These are phyloP conservation scores for Trichocladium uniseriatum DNA, from an alignment of 495 filamentous ascomycete species.

Conservation along the genomic window DNA sequence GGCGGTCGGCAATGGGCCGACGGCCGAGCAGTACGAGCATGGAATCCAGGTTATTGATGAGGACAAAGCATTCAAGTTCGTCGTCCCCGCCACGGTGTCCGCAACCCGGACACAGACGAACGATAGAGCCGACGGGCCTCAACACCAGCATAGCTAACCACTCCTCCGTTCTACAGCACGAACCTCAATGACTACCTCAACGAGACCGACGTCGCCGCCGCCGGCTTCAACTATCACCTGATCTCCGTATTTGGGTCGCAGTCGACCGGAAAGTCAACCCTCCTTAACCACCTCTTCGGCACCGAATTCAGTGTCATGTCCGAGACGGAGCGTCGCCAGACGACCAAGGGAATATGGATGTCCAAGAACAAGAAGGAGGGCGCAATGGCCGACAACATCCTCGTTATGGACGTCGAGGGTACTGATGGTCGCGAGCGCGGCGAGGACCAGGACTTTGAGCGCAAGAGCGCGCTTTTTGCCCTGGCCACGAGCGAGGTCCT, in stretches of 20 bases:
- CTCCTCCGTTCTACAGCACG: constrained; percentile 40
- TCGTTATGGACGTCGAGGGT: constrained; percentile 99
- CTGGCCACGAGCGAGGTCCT: constrained; percentile 96
- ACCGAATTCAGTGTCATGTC: constrained; percentile 97
- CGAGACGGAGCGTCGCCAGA: constrained; percentile 81
- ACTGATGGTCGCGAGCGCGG: constrained; percentile 94
- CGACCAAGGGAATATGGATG: constrained; percentile 99
- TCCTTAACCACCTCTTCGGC: constrained; percentile 92
- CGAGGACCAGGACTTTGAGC: constrained; percentile 97
- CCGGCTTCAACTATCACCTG: constrained; percentile 97
- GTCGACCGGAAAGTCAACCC: constrained; percentile 95
- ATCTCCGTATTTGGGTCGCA: constrained; percentile 98
- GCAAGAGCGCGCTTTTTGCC: constrained; percentile 94
- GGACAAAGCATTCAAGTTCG: constrained; percentile 92
- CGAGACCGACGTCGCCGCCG: constrained; percentile 65
- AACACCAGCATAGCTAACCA: not conserved
- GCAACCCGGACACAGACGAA: too few species aligned
- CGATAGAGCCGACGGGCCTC: not conserved
- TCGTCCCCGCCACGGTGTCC: too few species aligned
- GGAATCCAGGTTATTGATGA: constrained; percentile 95
- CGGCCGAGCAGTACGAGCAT: constrained; percentile 68
- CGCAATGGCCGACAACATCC: constrained; percentile 88
- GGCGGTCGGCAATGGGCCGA: constrained; percentile 56
- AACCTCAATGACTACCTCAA: constrained; percentile 74
- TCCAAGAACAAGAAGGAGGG: constrained; percentile 75